Conservation (phyloP, 768 basidiomycete species). For the Calocybe cyanea region DNA sequence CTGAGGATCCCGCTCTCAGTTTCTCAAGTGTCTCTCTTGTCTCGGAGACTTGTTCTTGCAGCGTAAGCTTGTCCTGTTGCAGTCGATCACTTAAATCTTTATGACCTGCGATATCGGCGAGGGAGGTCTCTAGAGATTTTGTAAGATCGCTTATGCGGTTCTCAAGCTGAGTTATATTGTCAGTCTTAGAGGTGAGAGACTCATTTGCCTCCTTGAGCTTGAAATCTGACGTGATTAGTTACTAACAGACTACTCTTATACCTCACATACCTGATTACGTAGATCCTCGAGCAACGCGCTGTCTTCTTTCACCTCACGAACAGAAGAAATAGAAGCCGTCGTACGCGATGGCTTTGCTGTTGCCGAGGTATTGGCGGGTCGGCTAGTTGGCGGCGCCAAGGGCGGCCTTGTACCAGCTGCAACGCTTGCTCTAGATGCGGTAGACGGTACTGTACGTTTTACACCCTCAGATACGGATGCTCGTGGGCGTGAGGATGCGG, state of each 20-base stretch:
- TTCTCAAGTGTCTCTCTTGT: constrained; percentile 37
- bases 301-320: constrained; percentile 65
- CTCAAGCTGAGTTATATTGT: constrained; percentile 50
- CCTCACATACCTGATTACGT: constrained; percentile 50
- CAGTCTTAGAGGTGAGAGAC: constrained; percentile 50
- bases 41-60: constrained; percentile 46
- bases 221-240: not conserved
- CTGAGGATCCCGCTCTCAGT: constrained; percentile 27
- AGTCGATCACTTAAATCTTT: constrained; percentile 38
- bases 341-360: constrained; percentile 41
- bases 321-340: constrained; percentile 66
- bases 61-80: constrained; percentile 42
- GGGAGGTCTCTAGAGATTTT: constrained; percentile 42
- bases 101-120: constrained; percentile 48
- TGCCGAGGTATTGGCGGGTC: constrained; percentile 23
- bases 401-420: constrained; percentile 31
- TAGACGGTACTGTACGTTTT: constrained; percentile 41
- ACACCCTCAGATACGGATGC: constrained; percentile 65
- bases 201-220: constrained; percentile 61
- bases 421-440: constrained; percentile 41
- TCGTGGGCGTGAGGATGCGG: constrained; percentile 53
- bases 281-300: constrained; percentile 53
- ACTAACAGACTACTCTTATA: constrained; percentile 1
- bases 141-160: constrained; percentile 46
- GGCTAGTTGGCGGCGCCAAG: constrained; percentile 27